A percentile compares a stretch with the other conserved stretches of the same genome.
Conservation (phyloP, 306 rosid genomes). For the Glycine latifolia region DNA sequence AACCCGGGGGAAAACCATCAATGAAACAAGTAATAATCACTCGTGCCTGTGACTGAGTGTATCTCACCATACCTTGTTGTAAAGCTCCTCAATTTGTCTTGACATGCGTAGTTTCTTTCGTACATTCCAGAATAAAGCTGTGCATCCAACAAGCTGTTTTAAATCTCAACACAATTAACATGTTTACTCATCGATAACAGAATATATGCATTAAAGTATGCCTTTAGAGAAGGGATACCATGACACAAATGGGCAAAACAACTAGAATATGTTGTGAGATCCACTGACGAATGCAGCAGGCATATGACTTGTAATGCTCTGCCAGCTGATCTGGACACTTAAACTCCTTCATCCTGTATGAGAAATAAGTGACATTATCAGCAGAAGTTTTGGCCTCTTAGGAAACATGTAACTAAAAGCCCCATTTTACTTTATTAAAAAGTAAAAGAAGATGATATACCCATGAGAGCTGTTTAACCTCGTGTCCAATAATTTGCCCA, state of each 20-base stretch:
- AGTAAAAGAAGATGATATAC: slow-evolving; percentile 55
- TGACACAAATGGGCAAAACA: slow-evolving; percentile 60
- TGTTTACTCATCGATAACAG: slow-evolving; percentile 49
- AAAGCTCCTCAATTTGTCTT: slow-evolving; percentile 76
- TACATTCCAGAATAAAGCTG: slow-evolving; percentile 59
- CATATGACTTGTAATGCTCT: slow-evolving; percentile 68
- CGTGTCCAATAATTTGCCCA: slow-evolving; percentile 60
- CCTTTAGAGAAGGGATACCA: slow-evolving; percentile 66
- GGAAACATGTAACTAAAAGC: slow-evolving; percentile 18
- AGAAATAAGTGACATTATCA: slow-evolving; percentile 15
- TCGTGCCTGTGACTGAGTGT: background rate
- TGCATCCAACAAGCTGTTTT: slow-evolving; percentile 73
- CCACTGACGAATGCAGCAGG: slow-evolving; percentile 74
- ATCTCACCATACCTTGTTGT: slow-evolving; percentile 64
- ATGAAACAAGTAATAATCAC: background rate
- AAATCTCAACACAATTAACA: slow-evolving; percentile 57
- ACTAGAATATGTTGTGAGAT: slow-evolving; percentile 59
- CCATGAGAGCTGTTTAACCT: slow-evolving; percentile 66
- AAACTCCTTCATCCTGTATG: slow-evolving; percentile 75
- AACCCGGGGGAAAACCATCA: slow-evolving; percentile 8
- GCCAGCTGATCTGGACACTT: slow-evolving; percentile 79
- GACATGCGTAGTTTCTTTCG: slow-evolving; percentile 53
- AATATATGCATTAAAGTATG: slow-evolving; percentile 48
- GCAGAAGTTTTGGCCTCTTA: background rate
- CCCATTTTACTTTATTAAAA: slow-evolving; percentile 26